Evolutionary conservation across 352 stramenopile species (phyloP), one percentile per base, ranked within the genome.

Genomic region (Stramenopiles sp.): DNA sequence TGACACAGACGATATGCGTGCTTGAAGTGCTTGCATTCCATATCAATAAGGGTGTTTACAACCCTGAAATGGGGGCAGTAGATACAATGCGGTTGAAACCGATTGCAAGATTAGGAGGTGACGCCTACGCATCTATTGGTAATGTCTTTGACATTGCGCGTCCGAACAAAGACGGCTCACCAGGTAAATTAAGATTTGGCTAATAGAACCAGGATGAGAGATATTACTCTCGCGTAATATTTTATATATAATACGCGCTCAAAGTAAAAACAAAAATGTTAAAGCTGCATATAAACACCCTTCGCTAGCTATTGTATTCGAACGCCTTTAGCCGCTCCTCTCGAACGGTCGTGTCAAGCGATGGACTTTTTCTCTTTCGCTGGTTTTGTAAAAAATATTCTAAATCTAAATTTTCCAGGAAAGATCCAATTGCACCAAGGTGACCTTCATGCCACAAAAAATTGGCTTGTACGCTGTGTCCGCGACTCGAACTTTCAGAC

Each of bases 51-150:
- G 55, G 82, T 39, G 32, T 85, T 25, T 81, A 85, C 67, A 55
- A 84, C 30, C 30, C 81, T 44, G 30, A 84, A 83, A 75, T 67
- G 67, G 30, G 81, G 31, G 4, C 67, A 80, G 14, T 32, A 44
- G 22, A 30, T 82, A 14, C 55, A 76, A 7, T 82, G 33, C 81
- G 75, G 0, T 81, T 80, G 30, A 44, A 81, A 30, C 83, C 83
- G 67, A 84, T 85, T 7, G 25, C 67, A 7, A 39, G 83, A n/a
- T 39, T 85, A n/a, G 83, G 83, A 29, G 83, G 83, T n/a, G 84
- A 85, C 39, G 84, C 82, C 4, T 85, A 85, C 29, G 75, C 32
- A 7, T 67, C 75, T 22, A 30, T 85, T 0, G 80, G 67, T 30
- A 81, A 83, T 32, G 80, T 44, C 14, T 85, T 85, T 82, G 83